These are phyloP conservation scores for Coniochaeta sp. DNA, from an alignment of 2,329 filamentous ascomycete genomes.

Conservation along the genomic window DNA sequence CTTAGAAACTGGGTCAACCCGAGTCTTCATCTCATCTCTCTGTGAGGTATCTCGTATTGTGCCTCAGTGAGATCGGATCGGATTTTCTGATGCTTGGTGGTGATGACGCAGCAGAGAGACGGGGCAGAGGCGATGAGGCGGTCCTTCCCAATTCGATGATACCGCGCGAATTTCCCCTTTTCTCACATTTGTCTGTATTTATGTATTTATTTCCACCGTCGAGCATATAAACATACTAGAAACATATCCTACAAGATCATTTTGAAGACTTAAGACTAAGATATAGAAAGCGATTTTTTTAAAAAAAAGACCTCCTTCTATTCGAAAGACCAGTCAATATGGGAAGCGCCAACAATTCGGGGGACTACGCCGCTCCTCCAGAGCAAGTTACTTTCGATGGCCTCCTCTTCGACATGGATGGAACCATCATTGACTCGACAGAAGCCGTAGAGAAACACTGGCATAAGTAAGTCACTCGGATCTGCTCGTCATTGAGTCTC, in stretches of 20 bases:
- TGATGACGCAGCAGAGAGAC: neutral
- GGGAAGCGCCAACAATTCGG: slow-evolving; percentile 11
- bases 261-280: neutral
- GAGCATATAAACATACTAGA: neutral
- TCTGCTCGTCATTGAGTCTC: neutral
- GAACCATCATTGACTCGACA: slow-evolving; percentile 78
- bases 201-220: neutral
- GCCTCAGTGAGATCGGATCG: neutral
- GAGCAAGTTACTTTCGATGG: slow-evolving; percentile 43
- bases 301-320: neutral
- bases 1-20: neutral
- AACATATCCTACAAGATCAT: neutral
- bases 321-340: slow-evolving; percentile 6
- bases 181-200: neutral
- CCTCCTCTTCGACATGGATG: slow-evolving; percentile 70
- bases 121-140: neutral
- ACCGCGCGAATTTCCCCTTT: neutral
- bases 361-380: slow-evolving; percentile 33
- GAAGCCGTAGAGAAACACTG: slow-evolving; percentile 71
- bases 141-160: neutral
- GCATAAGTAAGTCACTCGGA: slow-evolving; percentile 46
- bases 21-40: neutral
- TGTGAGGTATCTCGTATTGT: neutral
- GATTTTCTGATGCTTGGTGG: neutral
- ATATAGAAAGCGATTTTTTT: no score